Percentiles rank a stretch among this genome's conserved stretches.
phyloP scores from a whole-genome alignment of 1,284 basidiomycete species.

The Inonotus obliquus region DNA sequence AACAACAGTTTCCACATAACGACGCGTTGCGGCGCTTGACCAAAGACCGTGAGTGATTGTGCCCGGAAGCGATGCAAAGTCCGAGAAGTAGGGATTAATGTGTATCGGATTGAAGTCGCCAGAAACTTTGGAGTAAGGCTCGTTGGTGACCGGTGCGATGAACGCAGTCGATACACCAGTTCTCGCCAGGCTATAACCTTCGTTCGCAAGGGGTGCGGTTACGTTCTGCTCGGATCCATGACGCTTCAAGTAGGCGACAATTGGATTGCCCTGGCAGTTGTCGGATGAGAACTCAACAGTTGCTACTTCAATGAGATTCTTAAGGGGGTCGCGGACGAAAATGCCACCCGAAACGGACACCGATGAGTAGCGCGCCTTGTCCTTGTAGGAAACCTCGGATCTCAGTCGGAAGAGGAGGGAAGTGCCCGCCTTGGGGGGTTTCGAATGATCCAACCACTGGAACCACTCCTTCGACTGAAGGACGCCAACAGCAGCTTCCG shows the following conservation, averaged over 20 bases:
- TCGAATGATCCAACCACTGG: slow-evolving; percentile 84
- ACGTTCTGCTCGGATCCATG: slow-evolving; percentile 79
- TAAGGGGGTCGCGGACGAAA: slow-evolving; percentile 82
- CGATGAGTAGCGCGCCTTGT: slow-evolving; percentile 81
- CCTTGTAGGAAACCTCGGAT: slow-evolving; percentile 86
- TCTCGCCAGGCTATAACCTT: slow-evolving; percentile 78
- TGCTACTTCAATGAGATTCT: slow-evolving; percentile 84
- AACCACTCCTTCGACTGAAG: slow-evolving; percentile 98
- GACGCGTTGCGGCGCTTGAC: slow-evolving; percentile 92
- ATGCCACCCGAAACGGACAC: slow-evolving; percentile 84
- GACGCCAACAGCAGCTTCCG: slow-evolving; percentile 83
- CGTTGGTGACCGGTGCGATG: slow-evolving; percentile 82
- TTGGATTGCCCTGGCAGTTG: slow-evolving; percentile 89
- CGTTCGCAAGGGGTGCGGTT: slow-evolving; percentile 74
- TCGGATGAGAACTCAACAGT: slow-evolving; percentile 85
- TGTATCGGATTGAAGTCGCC: slow-evolving; percentile 99
- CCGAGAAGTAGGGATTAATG: slow-evolving; percentile 97
- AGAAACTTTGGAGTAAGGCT: slow-evolving; percentile 93
- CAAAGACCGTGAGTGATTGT: slow-evolving; percentile 99
- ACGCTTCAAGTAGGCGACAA: slow-evolving; percentile 89
- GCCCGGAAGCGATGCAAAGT: slow-evolving; percentile 88
- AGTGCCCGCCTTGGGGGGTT: slow-evolving; percentile 76
- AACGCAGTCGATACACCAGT: slow-evolving; percentile 56
- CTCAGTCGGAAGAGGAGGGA: slow-evolving; percentile 86
- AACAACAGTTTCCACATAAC: slow-evolving; percentile 90